phyloP scores from a whole-genome alignment of 441 rosid species.

The Capsella rubella region DNA sequence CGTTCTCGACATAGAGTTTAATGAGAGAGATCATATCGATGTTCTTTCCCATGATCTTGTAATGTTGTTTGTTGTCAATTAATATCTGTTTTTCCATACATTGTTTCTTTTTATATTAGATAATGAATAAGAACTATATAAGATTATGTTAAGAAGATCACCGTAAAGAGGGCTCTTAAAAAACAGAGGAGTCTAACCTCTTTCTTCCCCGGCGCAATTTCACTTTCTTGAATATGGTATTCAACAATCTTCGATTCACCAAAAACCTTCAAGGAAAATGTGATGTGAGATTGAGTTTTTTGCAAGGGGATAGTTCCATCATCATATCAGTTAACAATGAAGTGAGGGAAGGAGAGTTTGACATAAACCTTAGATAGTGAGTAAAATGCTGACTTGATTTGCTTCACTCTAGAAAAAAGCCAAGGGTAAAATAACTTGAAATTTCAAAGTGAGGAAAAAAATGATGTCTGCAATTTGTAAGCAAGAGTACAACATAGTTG shows the following conservation, averaged over 20 bases:
- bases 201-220: conserved; percentile 53
- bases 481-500: not conserved
- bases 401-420: conserved; percentile 64
- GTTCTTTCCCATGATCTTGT: conserved; percentile 70
- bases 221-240: conserved; percentile 62
- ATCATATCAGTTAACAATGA: not conserved
- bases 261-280: conserved; percentile 54
- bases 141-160: not conserved
- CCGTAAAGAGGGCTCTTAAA: not conserved
- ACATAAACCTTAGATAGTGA: conserved; percentile 69
- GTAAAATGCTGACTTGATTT: conserved; percentile 95
- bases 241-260: conserved; percentile 78
- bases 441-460: conserved; percentile 10
- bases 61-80: conserved; percentile 83
- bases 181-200: conserved; percentile 57
- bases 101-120: not conserved
- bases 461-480: not conserved
- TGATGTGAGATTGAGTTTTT: not conserved
- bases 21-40: conserved; percentile 82
- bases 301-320: not conserved
- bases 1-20: conserved; percentile 65
- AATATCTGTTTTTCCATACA: conserved; percentile 56
- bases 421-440: not conserved
- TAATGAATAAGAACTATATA: not conserved
- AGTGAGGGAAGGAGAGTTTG: conserved; percentile 5